These are phyloP conservation scores for Monilinia fructicola DNA, from an alignment of 2,329 filamentous ascomycete species.

Conservation along the genomic window DNA sequence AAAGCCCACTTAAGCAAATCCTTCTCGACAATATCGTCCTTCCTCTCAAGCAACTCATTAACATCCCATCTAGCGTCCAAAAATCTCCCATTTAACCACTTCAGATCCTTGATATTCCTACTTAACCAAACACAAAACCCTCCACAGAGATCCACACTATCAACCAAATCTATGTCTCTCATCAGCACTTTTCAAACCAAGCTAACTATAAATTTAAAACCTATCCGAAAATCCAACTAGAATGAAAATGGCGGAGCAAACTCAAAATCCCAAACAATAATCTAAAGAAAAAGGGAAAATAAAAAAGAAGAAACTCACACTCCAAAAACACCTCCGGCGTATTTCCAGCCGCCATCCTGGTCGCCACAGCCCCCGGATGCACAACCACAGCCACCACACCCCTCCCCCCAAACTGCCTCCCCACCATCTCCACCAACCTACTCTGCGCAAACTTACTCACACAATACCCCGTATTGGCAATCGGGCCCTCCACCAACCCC, in stretches of 20 bases:
- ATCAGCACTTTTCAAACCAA: background rate
- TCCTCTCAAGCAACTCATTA: slow-evolving; percentile 14
- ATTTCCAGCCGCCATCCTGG: slow-evolving; percentile 11
- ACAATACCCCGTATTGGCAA: slow-evolving; percentile 24
- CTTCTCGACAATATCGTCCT: slow-evolving; percentile 16
- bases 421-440: slow-evolving; percentile 20
- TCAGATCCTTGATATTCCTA: slow-evolving; percentile 17
- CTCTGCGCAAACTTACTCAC: slow-evolving; percentile 24
- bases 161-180: slow-evolving; percentile 11
- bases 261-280: background rate
- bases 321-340: slow-evolving; percentile 20
- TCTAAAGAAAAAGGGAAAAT: background rate
- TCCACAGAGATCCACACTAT: slow-evolving; percentile 22
- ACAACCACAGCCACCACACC: slow-evolving; percentile 18
- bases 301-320: slow-evolving; percentile 6
- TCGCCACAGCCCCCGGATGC: slow-evolving; percentile 21
- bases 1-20: slow-evolving; percentile 22
- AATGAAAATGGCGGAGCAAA: background rate
- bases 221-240: background rate
- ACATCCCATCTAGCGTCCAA: slow-evolving; percentile 23
- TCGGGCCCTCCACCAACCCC: slow-evolving; percentile 7
- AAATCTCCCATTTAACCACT: slow-evolving; percentile 24
- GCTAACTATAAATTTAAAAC: background rate
- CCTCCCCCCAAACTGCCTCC: slow-evolving; percentile 3
- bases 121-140: slow-evolving; percentile 23